These are phyloP conservation scores for Pisolithus microcarpus DNA, from an alignment of 768 basidiomycete species.

Conservation along the genomic window DNA sequence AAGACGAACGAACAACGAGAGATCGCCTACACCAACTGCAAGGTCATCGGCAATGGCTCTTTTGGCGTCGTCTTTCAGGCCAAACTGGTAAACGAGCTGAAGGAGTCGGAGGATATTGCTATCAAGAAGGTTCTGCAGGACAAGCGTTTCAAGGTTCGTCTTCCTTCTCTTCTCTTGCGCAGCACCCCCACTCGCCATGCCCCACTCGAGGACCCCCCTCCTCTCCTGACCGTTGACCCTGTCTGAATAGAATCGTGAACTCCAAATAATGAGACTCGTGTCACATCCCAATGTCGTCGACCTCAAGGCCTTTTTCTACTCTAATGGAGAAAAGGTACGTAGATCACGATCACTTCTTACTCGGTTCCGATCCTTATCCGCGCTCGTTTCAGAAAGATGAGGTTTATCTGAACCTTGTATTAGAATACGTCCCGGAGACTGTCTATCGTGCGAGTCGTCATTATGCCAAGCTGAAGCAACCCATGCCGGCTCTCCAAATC, in stretches of 20 bases:
- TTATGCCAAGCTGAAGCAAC: conserved; percentile 99
- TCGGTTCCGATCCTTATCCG: conserved; percentile 6
- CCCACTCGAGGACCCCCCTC: not conserved
- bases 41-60: conserved; percentile 97
- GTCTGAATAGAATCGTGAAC: conserved; percentile 80
- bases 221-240: not conserved
- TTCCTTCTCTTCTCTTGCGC: conserved; percentile 9
- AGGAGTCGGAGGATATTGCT: conserved; percentile 81
- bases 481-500: conserved; percentile 99
- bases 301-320: conserved; percentile 97
- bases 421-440: conserved; percentile 99
- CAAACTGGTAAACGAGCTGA: conserved; percentile 62
- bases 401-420: conserved; percentile 97
- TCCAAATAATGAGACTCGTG: conserved; percentile 98
- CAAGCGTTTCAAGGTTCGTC: conserved; percentile 96
- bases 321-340: conserved; percentile 95
- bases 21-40: conserved; percentile 93
- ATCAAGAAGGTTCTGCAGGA: conserved; percentile 99
- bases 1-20: conserved; percentile 84
- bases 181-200: not conserved
- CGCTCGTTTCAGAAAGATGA: conserved; percentile 79
- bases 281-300: conserved; percentile 98
- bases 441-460: conserved; percentile 98
- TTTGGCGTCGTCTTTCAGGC: conserved; percentile 99
- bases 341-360: conserved; percentile 2